Conservation (phyloP, 2,329 filamentous ascomycete species). For the Mollisia scopiformis region DNA sequence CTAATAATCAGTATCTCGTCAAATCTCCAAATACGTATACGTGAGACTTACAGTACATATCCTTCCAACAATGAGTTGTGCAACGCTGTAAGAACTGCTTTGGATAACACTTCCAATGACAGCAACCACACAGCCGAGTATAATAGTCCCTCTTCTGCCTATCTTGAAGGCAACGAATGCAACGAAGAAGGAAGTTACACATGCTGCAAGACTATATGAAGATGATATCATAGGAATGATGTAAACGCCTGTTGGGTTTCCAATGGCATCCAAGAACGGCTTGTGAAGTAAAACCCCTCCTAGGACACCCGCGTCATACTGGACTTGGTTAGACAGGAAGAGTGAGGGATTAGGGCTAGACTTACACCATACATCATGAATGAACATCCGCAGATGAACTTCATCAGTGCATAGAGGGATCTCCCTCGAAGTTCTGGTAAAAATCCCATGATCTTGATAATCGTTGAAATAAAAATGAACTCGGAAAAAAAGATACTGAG, state of each 20-base stretch:
- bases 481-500: neutral
- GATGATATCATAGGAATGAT: conserved; percentile 31
- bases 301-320: conserved; percentile 32
- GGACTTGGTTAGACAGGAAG: neutral
- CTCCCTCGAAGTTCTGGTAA: neutral
- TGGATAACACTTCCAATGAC: conserved; percentile 35
- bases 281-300: conserved; percentile 28
- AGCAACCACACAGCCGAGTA: conserved; percentile 35
- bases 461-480: neutral
- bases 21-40: neutral
- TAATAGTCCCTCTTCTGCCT: conserved; percentile 20
- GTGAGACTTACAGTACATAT: neutral
- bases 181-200: conserved; percentile 29
- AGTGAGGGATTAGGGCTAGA: neutral
- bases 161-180: conserved; percentile 35
- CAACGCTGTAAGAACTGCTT: conserved; percentile 33
- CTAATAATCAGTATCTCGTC: conserved; percentile 4
- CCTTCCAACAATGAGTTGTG: conserved; percentile 36
- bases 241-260: conserved; percentile 26
- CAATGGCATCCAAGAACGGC: conserved; percentile 27
- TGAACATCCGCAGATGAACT: neutral
- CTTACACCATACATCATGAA: neutral
- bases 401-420: neutral
- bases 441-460: neutral
- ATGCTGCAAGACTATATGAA: conserved; percentile 25